Evolutionary conservation across 2,329 filamentous ascomycete species (phyloP).

Genomic region (Dissoconium aciculare): DNA sequence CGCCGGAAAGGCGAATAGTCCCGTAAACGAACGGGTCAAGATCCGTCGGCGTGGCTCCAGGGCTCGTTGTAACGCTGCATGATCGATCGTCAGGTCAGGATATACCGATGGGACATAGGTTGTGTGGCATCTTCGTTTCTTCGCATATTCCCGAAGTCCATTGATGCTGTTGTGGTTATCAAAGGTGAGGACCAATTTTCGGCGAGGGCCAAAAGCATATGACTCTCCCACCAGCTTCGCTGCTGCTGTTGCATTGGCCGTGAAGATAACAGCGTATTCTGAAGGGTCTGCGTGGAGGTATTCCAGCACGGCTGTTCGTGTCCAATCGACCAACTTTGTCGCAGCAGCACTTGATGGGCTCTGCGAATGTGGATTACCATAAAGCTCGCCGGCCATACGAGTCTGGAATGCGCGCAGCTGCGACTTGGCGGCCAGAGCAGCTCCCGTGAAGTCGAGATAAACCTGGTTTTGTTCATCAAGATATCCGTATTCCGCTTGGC

Average conservation of each 20-base stretch:
- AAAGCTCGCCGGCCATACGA: neutral
- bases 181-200: conserved; percentile 53
- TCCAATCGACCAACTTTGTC: conserved; percentile 1
- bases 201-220: conserved; percentile 5
- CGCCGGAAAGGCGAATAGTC: conserved; percentile 65
- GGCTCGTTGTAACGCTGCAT: conserved; percentile 23
- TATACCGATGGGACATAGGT: conserved; percentile 5
- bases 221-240: conserved; percentile 71
- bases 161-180: conserved; percentile 58
- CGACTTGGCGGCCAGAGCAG: neutral
- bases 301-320: conserved; percentile 30
- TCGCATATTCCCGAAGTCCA: conserved; percentile 42
- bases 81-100: conserved; percentile 3
- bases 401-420: neutral
- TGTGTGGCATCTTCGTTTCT: conserved; percentile 17
- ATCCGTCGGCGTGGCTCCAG: neutral
- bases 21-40: conserved; percentile 2
- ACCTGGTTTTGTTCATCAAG: neutral
- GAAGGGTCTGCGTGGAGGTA: conserved; percentile 71
- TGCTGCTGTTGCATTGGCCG: conserved; percentile 76
- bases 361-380: conserved; percentile 1
- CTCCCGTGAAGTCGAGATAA: neutral
- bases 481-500: neutral
- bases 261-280: conserved; percentile 75
- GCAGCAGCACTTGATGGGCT: neutral